A percentile compares a stretch with the other conserved stretches of the same genome.
Conservation (phyloP, 176 grass and related monocot genomes). For the Eragrostis nindensis region DNA sequence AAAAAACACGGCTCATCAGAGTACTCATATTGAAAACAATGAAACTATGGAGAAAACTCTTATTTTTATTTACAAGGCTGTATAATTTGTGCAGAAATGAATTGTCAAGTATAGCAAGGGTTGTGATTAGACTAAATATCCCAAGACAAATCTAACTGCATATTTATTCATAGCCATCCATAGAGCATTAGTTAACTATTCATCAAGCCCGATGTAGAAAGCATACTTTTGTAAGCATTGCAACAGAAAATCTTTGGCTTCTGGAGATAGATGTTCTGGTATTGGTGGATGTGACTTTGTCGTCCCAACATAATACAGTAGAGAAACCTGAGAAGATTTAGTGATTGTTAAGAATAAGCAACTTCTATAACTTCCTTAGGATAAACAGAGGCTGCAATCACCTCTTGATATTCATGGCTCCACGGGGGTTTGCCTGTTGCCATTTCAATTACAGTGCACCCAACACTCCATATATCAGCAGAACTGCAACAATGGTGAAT, state of each 20-base stretch:
- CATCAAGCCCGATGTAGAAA: slow-evolving; percentile 34
- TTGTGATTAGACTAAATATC: slow-evolving; percentile 38
- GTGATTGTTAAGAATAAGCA: slow-evolving; percentile 14
- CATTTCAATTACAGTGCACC: slow-evolving; percentile 98
- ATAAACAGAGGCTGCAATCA: slow-evolving; percentile 16
- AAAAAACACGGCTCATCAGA: no score
- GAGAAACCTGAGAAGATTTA: slow-evolving; percentile 69
- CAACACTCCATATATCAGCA: slow-evolving; percentile 96
- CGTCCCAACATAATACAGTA: slow-evolving; percentile 87
- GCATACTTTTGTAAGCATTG: slow-evolving; percentile 94
- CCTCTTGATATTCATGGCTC: slow-evolving; percentile 91
- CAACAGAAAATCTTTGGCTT: slow-evolving; percentile 88
- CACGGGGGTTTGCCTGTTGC: slow-evolving; percentile 90
- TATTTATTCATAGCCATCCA: slow-evolving; percentile 8
- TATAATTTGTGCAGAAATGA: slow-evolving; percentile 25
- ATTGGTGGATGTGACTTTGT: slow-evolving; percentile 97
- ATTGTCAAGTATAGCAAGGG: slow-evolving; percentile 26
- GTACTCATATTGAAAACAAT: slow-evolving; percentile 4
- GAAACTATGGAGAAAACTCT: background rate
- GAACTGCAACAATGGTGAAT: slow-evolving; percentile 52
- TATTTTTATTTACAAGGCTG: slow-evolving; percentile 19
- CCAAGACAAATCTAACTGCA: background rate
- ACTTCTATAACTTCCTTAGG: background rate
- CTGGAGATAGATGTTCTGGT: slow-evolving; percentile 87
- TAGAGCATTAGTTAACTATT: background rate